A percentile compares a stretch with the other conserved stretches of the same genome.
Evolutionary conservation across 495 filamentous ascomycete species (phyloP).

Genomic region (Hypoxylon perforatum): DNA sequence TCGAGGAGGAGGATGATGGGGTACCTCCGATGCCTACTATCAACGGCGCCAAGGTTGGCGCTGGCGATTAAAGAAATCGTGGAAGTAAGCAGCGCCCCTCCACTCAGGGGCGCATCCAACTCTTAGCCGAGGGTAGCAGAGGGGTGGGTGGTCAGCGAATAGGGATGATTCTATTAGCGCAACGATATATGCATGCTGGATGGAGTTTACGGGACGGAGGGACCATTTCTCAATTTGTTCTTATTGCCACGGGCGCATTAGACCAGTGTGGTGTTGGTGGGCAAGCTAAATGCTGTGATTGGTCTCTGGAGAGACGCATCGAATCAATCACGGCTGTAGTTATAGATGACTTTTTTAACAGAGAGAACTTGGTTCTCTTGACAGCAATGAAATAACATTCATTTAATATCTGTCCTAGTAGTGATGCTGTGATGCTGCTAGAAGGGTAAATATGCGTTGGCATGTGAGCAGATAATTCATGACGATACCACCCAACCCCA

Average conservation of each 20-base stretch:
- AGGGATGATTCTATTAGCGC: conserved; percentile 9
- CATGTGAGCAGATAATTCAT: no score
- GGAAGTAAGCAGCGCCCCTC: conserved; percentile 8
- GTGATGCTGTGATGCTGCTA: neutral
- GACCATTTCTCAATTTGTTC: conserved; percentile 16
- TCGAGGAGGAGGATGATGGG: conserved; percentile 63
- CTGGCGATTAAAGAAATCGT: conserved; percentile 34
- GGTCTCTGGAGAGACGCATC: conserved; percentile 6
- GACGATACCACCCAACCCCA: neutral
- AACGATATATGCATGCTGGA: conserved; percentile 38
- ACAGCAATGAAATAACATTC: conserved; percentile 22
- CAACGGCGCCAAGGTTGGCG: conserved; percentile 49
- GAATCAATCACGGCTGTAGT: conserved; percentile 27
- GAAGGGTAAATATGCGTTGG: neutral
- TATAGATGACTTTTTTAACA: conserved; percentile 22
- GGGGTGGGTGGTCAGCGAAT: conserved; percentile 9
- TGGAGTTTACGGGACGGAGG: conserved; percentile 34
- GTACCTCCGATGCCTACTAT: conserved; percentile 42
- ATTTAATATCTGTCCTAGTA: conserved; percentile 8
- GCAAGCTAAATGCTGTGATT: conserved; percentile 3
- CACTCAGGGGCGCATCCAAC: neutral
- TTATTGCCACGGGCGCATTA: conserved; percentile 27
- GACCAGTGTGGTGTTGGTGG: conserved; percentile 32
- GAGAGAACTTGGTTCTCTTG: neutral
- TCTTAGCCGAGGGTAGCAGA: neutral